Conservation (phyloP, 2,329 filamentous ascomycete species). For the Periconia sp. region DNA sequence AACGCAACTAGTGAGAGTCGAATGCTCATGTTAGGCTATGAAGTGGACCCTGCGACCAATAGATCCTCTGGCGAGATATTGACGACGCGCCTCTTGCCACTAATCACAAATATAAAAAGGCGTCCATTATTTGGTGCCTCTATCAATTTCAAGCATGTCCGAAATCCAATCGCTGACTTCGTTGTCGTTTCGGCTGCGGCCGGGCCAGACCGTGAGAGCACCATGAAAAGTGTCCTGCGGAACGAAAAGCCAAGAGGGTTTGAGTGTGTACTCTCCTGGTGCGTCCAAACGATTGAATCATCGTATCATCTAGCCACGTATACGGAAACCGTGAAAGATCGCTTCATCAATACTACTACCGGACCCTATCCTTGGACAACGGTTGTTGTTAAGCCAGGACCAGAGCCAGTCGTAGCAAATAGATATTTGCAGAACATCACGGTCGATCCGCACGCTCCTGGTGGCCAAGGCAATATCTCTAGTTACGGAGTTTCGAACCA, state of each 20-base stretch:
- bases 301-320: conserved; percentile 15
- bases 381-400: background rate
- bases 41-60: conserved; percentile 5
- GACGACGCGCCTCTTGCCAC: conserved; percentile 11
- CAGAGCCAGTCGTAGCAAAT: background rate
- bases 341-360: conserved; percentile 15
- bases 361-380: conserved; percentile 13
- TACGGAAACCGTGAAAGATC: conserved; percentile 12
- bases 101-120: conserved; percentile 6
- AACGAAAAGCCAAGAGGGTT: conserved; percentile 8
- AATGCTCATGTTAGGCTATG: conserved; percentile 16
- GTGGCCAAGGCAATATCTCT: background rate
- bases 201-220: conserved; percentile 10
- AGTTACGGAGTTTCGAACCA: conserved; percentile 14
- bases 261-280: conserved; percentile 21
- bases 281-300: conserved; percentile 20
- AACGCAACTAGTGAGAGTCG: conserved; percentile 9
- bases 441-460: background rate
- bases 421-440: conserved; percentile 12
- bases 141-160: conserved; percentile 16
- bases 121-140: conserved; percentile 4
- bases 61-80: conserved; percentile 9
- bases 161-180: conserved; percentile 11
- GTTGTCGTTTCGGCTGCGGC: conserved; percentile 8
- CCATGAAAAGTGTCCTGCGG: conserved; percentile 7